Evolutionary conservation across 2,329 filamentous ascomycete genomes (phyloP).

Genomic region (Xylariaceae sp.): DNA sequence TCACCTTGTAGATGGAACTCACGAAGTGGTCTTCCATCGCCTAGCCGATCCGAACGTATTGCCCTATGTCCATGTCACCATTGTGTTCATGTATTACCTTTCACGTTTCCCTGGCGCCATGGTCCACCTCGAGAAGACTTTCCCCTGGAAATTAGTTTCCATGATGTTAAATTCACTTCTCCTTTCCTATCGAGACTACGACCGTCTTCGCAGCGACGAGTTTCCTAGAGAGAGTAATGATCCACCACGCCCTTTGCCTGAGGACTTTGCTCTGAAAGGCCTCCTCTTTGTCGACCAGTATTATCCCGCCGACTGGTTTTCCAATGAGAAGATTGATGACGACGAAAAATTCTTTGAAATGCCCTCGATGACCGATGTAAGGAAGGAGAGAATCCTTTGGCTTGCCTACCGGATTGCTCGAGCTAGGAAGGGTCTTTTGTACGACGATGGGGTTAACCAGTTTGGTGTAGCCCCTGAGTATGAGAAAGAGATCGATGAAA

Average conservation of each 20-base stretch:
- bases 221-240: slow-evolving; percentile 57
- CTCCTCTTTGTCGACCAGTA: slow-evolving; percentile 65
- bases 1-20: slow-evolving; percentile 35
- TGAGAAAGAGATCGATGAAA: slow-evolving; percentile 43
- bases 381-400: slow-evolving; percentile 65
- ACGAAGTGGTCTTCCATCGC: slow-evolving; percentile 53
- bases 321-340: slow-evolving; percentile 64
- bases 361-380: slow-evolving; percentile 61
- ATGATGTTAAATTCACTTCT: slow-evolving; percentile 48
- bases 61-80: slow-evolving; percentile 65
- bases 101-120: slow-evolving; percentile 50
- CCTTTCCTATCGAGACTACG: slow-evolving; percentile 37
- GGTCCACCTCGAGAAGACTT: slow-evolving; percentile 48
- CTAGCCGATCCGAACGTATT: slow-evolving; percentile 64
- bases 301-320: slow-evolving; percentile 65
- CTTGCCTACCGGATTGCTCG: slow-evolving; percentile 57
- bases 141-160: slow-evolving; percentile 61
- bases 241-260: slow-evolving; percentile 63
- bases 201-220: slow-evolving; percentile 46
- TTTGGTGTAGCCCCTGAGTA: slow-evolving; percentile 50
- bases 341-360: slow-evolving; percentile 70
- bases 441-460: slow-evolving; percentile 43
- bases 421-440: slow-evolving; percentile 52
- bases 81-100: slow-evolving; percentile 63
- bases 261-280: slow-evolving; percentile 72